phyloP scores from a whole-genome alignment of 2,329 filamentous ascomycete species.

The Monosporascus sp. region DNA sequence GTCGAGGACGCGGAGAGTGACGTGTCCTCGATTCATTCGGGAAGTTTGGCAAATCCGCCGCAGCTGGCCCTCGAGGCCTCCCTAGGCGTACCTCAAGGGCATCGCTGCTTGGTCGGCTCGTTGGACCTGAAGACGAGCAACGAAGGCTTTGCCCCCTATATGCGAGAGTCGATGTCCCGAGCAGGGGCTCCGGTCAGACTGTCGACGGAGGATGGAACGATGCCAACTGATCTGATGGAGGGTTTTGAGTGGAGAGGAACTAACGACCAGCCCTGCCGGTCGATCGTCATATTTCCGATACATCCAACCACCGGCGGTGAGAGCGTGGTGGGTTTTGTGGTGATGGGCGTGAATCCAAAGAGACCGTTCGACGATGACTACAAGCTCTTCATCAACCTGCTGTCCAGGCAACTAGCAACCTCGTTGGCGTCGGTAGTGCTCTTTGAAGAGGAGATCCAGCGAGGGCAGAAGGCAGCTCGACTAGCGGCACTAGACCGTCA shows the following conservation, averaged over 20 bases:
- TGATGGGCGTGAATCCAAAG: slow-evolving; percentile 73
- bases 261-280: slow-evolving; percentile 63
- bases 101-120: slow-evolving; percentile 52
- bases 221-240: slow-evolving; percentile 59
- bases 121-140: slow-evolving; percentile 66
- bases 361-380: slow-evolving; percentile 79
- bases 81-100: slow-evolving; percentile 60
- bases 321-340: slow-evolving; percentile 68
- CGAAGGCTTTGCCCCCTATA: slow-evolving; percentile 70
- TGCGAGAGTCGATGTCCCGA: slow-evolving; percentile 67
- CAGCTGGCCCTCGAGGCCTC: slow-evolving; percentile 66
- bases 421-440: slow-evolving; percentile 76
- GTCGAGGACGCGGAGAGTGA: slow-evolving; percentile 67
- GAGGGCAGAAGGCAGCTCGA: slow-evolving; percentile 67
- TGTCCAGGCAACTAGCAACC: slow-evolving; percentile 71
- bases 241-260: slow-evolving; percentile 61
- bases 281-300: slow-evolving; percentile 72
- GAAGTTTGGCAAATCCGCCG: slow-evolving; percentile 55
- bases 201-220: slow-evolving; percentile 58
- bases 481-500: slow-evolving; percentile 72
- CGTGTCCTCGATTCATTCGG: slow-evolving; percentile 64
- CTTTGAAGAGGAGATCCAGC: slow-evolving; percentile 76
- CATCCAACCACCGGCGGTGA: slow-evolving; percentile 69
- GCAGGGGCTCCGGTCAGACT: slow-evolving; percentile 62
- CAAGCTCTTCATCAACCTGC: slow-evolving; percentile 66